phyloP scores from a whole-genome alignment of 2,329 filamentous ascomycete genomes.

The Pseudopithomyces maydicus region DNA sequence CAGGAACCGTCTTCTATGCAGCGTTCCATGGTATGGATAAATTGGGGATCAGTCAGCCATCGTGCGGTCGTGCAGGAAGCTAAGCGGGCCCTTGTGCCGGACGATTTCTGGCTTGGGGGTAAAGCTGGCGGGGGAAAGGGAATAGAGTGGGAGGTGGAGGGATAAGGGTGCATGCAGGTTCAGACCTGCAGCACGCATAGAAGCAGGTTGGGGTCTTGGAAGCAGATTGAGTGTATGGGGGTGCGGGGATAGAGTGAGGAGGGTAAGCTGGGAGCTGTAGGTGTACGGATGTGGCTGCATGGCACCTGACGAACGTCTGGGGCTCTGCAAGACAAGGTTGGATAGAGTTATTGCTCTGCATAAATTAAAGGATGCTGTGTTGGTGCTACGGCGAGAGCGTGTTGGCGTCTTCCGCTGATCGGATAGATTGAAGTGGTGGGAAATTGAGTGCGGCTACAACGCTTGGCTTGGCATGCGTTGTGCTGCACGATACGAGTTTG shows the following conservation, averaged over 20 bases:
- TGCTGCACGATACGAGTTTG: constrained; percentile 3
- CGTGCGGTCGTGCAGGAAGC: neutral
- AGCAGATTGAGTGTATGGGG: neutral
- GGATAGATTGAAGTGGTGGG: constrained; percentile 21
- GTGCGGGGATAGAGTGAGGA: neutral
- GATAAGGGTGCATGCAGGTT: neutral
- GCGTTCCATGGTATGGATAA: constrained; percentile 11
- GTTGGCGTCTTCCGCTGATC: constrained; percentile 5
- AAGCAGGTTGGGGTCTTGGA: neutral
- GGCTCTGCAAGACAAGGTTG: constrained; percentile 25
- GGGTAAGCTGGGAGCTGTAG: neutral
- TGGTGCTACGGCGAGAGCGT: constrained; percentile 3
- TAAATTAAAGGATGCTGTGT: constrained; percentile 21
- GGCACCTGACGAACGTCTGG: constrained; percentile 15
- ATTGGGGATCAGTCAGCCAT: constrained; percentile 1
- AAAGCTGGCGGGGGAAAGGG: constrained; percentile 26
- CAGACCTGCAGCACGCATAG: constrained; percentile 1
- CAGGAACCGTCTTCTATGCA: constrained; percentile 27
- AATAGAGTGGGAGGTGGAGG: constrained; percentile 6
- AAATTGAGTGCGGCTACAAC: constrained; percentile 10
- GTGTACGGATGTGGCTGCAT: constrained; percentile 6
- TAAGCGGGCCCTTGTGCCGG: constrained; percentile 4
- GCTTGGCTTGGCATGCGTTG: constrained; percentile 14
- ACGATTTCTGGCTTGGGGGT: constrained; percentile 5
- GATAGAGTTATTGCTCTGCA: constrained; percentile 33